A percentile compares a stretch with the other conserved stretches of the same genome.
These are phyloP conservation scores for Cubamyces sp. DNA, from an alignment of 768 basidiomycete species.

Conservation along the genomic window DNA sequence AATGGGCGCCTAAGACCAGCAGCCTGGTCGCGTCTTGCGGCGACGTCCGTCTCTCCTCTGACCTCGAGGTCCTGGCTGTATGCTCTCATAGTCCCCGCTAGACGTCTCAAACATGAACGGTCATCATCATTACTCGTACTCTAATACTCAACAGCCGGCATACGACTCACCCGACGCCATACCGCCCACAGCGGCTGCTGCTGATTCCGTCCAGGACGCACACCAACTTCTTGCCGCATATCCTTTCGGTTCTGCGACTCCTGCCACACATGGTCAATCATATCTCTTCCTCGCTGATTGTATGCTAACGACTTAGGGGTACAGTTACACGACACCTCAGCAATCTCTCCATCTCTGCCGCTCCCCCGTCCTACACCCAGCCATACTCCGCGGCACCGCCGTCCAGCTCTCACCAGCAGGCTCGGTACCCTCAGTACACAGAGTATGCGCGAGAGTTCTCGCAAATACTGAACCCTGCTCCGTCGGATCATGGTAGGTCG, in stretches of 20 bases:
- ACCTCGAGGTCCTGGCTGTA: background rate
- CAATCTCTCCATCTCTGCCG: conserved; percentile 59
- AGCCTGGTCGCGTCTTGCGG: conserved; percentile 23
- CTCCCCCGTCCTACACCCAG: conserved; percentile 67
- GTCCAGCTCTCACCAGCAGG: conserved; percentile 35
- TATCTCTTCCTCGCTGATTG: background rate
- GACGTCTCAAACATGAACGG: conserved; percentile 14
- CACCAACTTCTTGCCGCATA: conserved; percentile 69
- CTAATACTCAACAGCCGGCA: background rate
- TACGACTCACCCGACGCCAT: conserved; percentile 7
- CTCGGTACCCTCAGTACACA: conserved; percentile 58
- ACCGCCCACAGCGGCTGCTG: conserved; percentile 22
- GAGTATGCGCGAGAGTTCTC: conserved; percentile 68
- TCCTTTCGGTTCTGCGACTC: conserved; percentile 76
- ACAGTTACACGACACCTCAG: conserved; percentile 70
- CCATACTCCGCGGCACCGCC: conserved; percentile 46
- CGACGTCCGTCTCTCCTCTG: conserved; percentile 5
- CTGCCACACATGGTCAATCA: conserved; percentile 70
- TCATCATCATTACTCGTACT: conserved; percentile 1
- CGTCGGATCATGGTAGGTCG: conserved; percentile 48
- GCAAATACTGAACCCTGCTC: conserved; percentile 56
- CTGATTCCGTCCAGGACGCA: conserved; percentile 66
- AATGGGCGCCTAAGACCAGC: conserved; percentile 19
- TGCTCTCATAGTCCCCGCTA: background rate
- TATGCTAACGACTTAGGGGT: conserved; percentile 24